Percentiles rank a stretch among this genome's conserved stretches.
phyloP scores from a whole-genome alignment of 139 green algal genomes.

The Coccomyxa sp. region DNA sequence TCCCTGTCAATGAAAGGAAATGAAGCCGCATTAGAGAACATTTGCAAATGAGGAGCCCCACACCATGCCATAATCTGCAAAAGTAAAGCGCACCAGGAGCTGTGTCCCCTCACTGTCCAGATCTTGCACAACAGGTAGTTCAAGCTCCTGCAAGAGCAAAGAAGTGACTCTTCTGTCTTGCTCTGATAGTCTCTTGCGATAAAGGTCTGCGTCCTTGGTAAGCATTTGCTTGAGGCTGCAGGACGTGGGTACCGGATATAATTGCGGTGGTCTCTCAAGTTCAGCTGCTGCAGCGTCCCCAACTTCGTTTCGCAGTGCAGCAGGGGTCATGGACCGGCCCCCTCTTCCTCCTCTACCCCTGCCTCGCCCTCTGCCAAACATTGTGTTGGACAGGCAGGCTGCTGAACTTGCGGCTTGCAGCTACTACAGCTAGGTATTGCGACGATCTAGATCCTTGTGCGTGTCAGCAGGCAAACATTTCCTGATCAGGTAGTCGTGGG shows the following conservation, averaged over 20 bases:
- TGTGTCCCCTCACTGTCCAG: neutral
- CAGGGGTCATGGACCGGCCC: neutral
- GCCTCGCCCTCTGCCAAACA: constrained; percentile 1
- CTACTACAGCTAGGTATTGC: too few relatives aligned
- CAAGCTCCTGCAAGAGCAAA: neutral
- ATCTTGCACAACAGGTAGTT: neutral
- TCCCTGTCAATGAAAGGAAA: too few relatives aligned
- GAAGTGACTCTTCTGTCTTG: too few relatives aligned
- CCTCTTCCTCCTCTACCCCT: constrained; percentile 13
- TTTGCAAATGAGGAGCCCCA: too few relatives aligned
- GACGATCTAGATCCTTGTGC: too few relatives aligned
- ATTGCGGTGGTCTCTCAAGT: constrained; percentile 4
- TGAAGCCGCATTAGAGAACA: too few relatives aligned
- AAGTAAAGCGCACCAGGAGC: neutral
- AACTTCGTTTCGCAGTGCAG: constrained; percentile 9
- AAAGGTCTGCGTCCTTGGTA: neutral
- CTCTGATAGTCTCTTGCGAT: too few relatives aligned
- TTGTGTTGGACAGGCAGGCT: neutral
- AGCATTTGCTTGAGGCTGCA: neutral
- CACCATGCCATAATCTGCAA: neutral
- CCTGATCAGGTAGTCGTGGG: too few relatives aligned
- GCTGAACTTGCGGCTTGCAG: too few relatives aligned
- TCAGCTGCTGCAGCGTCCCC: constrained; percentile 5
- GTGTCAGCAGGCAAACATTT: too few relatives aligned
- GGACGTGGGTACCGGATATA: constrained; percentile 14